phyloP scores from a whole-genome alignment of 2,329 filamentous ascomycete genomes.

The Trichophyton benhamiae region DNA sequence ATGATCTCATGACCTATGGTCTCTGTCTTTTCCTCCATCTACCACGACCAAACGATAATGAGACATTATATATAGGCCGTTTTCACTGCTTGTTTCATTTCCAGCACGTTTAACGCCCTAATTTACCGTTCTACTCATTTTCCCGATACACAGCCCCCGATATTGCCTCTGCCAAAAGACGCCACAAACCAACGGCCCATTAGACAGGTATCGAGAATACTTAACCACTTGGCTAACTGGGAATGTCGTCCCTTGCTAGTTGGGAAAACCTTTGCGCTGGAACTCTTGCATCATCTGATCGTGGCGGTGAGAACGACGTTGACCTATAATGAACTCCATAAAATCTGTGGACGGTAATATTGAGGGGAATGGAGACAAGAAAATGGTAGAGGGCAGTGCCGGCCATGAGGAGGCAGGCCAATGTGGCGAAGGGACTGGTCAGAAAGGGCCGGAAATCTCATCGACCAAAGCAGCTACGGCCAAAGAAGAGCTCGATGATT shows the following conservation, averaged over 20 bases:
- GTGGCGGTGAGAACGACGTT: background rate
- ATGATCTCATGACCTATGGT: background rate
- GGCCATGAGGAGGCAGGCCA: background rate
- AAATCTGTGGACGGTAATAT: background rate
- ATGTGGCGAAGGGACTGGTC: background rate
- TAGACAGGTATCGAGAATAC: background rate
- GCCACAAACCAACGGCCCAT: background rate
- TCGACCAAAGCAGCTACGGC: background rate
- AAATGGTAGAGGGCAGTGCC: background rate
- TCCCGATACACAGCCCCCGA: background rate
- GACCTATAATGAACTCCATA: slow-evolving; percentile 3
- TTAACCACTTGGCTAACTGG: background rate
- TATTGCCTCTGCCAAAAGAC: background rate
- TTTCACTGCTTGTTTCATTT: background rate
- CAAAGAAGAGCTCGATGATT: slow-evolving; percentile 10
- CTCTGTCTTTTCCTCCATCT: background rate
- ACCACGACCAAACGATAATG: background rate
- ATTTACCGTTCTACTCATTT: background rate
- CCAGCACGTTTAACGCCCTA: background rate
- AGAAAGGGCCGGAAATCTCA: background rate
- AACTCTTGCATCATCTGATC: background rate
- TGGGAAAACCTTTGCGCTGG: background rate
- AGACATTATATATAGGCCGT: background rate
- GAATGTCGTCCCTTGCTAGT: background rate
- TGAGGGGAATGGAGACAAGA: background rate